Percentiles rank a stretch among this genome's conserved stretches.
Evolutionary conservation across 208 protist species (phyloP).

Genomic region (Entamoeba invadens): DNA sequence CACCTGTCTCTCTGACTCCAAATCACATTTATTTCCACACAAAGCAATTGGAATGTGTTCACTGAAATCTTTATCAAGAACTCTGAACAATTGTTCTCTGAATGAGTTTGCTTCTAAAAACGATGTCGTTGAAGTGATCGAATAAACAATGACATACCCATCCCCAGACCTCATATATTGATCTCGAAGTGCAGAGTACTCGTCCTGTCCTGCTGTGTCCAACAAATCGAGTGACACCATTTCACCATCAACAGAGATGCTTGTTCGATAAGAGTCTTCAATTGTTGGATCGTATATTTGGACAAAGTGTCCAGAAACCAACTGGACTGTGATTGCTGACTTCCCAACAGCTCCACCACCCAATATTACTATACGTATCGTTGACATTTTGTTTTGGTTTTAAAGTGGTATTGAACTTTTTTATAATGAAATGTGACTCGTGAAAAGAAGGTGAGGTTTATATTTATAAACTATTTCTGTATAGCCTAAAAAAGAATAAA

Average conservation of each 20-base stretch:
- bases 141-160: neutral
- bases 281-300: neutral
- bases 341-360: neutral
- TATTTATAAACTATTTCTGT: too few species aligned
- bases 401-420: too few species aligned
- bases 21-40: too few species aligned
- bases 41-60: slow-evolving; percentile 40
- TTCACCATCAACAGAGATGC: neutral
- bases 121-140: slow-evolving; percentile 37
- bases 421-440: too few species aligned
- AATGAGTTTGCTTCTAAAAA: slow-evolving; percentile 51
- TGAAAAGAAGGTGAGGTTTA: too few species aligned
- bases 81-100: slow-evolving; percentile 53
- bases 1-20: slow-evolving; percentile 44
- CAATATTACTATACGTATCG: neutral
- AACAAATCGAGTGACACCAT: slow-evolving; percentile 47
- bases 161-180: neutral
- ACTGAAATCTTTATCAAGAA: slow-evolving; percentile 34
- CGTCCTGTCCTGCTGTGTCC: slow-evolving; percentile 58
- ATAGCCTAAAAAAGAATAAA: too few species aligned
- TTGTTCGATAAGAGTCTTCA: neutral
- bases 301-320: neutral
- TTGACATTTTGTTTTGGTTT: too few species aligned
- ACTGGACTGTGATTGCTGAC: neutral
- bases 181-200: slow-evolving; percentile 28